phyloP scores from a whole-genome alignment of 139 green algal species.

The Limnomonas spitsbergensis region DNA sequence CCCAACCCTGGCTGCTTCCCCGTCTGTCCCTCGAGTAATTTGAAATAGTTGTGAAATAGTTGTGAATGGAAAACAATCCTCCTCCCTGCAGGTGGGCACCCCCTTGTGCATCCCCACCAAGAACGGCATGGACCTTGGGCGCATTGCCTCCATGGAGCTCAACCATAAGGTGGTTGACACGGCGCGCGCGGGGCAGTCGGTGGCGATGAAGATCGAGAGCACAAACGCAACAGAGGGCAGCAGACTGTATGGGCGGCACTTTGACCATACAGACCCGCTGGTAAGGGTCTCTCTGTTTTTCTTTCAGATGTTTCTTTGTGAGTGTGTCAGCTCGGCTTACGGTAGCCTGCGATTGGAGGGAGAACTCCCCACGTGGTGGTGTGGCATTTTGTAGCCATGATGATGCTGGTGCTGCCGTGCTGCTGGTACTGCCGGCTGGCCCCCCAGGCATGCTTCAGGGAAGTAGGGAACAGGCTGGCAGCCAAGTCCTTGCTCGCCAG shows the following conservation, averaged over 20 bases:
- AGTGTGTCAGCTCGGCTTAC: neutral
- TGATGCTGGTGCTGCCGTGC: too few species aligned
- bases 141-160: constrained; percentile 89
- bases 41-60: too few species aligned
- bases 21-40: too few species aligned
- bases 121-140: constrained; percentile 80
- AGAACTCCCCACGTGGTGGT: neutral
- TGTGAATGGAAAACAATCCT: too few species aligned
- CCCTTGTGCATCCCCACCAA: constrained; percentile 52
- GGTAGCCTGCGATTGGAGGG: too few species aligned
- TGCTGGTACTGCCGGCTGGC: too few species aligned
- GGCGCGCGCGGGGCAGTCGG: constrained; percentile 73
- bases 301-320: neutral
- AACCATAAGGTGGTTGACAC: constrained; percentile 91
- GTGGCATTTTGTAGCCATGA: neutral
- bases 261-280: constrained; percentile 72
- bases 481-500: too few species aligned
- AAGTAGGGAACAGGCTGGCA: too few species aligned
- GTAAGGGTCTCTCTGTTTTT: neutral
- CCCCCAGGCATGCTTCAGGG: too few species aligned
- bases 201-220: constrained; percentile 96
- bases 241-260: constrained; percentile 91
- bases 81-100: constrained; percentile 47
- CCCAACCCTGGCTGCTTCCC: too few species aligned
- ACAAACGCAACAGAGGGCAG: constrained; percentile 70